Conservation (phyloP, 1,139 yeast genomes). For the Candida sojae region DNA sequence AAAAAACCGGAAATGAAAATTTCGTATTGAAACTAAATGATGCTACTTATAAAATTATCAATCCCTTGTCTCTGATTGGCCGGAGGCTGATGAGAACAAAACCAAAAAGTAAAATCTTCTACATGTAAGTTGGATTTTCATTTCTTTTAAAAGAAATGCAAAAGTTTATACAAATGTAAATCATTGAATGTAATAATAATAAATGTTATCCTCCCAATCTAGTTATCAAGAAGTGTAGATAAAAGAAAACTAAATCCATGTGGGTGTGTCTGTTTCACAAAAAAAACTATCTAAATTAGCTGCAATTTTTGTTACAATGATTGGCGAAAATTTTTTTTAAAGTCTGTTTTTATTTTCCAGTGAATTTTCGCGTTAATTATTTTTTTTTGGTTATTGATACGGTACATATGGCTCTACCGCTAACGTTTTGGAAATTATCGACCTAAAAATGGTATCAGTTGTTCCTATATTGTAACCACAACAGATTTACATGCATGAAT, state of each 20-base stretch:
- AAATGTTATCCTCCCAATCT: too few relatives aligned
- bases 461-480: too few relatives aligned
- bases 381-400: background rate
- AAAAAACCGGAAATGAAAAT: background rate
- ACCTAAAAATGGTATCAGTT: too few relatives aligned
- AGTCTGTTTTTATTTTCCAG: too few relatives aligned
- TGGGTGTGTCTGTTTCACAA: background rate
- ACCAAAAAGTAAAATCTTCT: background rate
- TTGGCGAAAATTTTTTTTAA: background rate
- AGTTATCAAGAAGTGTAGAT: too few relatives aligned
- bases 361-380: background rate
- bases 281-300: background rate
- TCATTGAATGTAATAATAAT: background rate
- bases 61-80: conserved; percentile 1
- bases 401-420: too few relatives aligned
- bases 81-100: background rate
- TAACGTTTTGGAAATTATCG: too few relatives aligned
- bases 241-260: too few relatives aligned
- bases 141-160: background rate
- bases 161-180: background rate
- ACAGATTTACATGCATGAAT: too few relatives aligned
- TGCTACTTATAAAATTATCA: background rate
- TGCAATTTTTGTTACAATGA: background rate
- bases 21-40: background rate
- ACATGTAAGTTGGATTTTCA: background rate